Base-by-base conservation (phyloP, 176 grass and related monocot genomes). In the Pontederia crassipes region DNA sequence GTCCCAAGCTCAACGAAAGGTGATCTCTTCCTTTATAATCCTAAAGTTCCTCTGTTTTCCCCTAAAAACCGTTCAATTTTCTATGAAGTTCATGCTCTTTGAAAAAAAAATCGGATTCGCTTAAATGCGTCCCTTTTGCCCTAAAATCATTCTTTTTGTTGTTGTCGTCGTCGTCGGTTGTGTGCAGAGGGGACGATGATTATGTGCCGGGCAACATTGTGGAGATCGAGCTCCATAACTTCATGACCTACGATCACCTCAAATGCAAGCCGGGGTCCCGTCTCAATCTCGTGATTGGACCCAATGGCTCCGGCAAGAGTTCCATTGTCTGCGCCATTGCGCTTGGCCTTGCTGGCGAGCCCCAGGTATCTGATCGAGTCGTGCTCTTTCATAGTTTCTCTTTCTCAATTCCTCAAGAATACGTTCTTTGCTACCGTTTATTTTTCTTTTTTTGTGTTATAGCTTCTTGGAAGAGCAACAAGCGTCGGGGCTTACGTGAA, bases 261-360 rank as follows among this genome's bases (percentile, higher is more conserved):
- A 63, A 62, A 12, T 97, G 92, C 81, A 63, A 79, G 62, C 87
- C 87, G 9, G 92, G 81, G 14, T 67, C 92, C 15, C 84, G 87
- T 68, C 93, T 98, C 55, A 92, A 92, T 72, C 76, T 98, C 58
- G 93, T 98, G 28, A 79, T 92, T 51, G 87, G 84, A 0, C 84
- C 84, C 70, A 98, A 98, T 46, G 93, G 93, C 28, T 98, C 87
- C 48, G 87, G 87, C 12, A 98, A 98, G 84, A 92, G 84, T 57
- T 98, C 93, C 4, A 56, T 98, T 28, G 93, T 92, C 8, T 91
- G 87, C 45, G 87, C 92, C 63, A 91, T 97, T 49, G 92, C 92
- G 3, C 81, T 96, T 59, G 83, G 75, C 6, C 81, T 89, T 28
- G 75, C 79, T 5, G 93, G 76, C 0, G 93, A 92, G 49, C 84